Base-by-base conservation (phyloP, 2,329 filamentous ascomycete genomes). In the Fusarium papillatum region DNA sequence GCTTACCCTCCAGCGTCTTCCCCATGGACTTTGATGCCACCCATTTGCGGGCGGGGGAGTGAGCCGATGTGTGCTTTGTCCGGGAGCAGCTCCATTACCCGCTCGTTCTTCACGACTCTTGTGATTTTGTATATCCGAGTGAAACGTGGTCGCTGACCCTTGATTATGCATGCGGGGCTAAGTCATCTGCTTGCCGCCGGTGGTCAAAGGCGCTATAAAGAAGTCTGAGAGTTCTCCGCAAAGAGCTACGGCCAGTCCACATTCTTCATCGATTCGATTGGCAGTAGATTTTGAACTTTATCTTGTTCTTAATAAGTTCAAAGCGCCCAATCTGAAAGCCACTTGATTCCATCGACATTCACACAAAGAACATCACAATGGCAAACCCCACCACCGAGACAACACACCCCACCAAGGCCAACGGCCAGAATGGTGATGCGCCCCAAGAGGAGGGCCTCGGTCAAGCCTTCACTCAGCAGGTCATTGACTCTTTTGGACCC, bases 401-500 rank as follows among this genome's bases (percentile, higher is more conserved):
- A 34, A 19, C 50, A 57, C 29, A 57, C 29, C 26, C 59, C 85
- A 88, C 74, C 83, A 89, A 69, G 87, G 90, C 78, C 85, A 84
- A 72, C 86, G 86, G 75, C 84, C 87, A 10, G 38, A 78, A 66
- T 8, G 61, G 71, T 16, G 34, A 31, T 22, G 50, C 55, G 4
- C 59, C 61, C 2, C 59, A 76, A n/a, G 76, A 73, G 55, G 75
- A 76, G 36, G 80, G 75, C 26, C 78, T 85, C 3, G 84, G 83
- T 46, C 81, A 83, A 26, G 83, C 87, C 84, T 96, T 96, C 87
- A 97, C 95, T 50, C 84, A 91, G 77, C 87, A 89, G 77, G 94
- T 96, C 82, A 90, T 96, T 81, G 89, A 93, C 72, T 90, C 93
- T 73, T 95, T 95, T 83, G 93, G 94, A 7, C 92, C 93, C 76